Percentiles rank a stretch among this genome's conserved stretches.
phyloP scores from a whole-genome alignment of 345 rosid species.

The Eucalyptus curtisii region DNA sequence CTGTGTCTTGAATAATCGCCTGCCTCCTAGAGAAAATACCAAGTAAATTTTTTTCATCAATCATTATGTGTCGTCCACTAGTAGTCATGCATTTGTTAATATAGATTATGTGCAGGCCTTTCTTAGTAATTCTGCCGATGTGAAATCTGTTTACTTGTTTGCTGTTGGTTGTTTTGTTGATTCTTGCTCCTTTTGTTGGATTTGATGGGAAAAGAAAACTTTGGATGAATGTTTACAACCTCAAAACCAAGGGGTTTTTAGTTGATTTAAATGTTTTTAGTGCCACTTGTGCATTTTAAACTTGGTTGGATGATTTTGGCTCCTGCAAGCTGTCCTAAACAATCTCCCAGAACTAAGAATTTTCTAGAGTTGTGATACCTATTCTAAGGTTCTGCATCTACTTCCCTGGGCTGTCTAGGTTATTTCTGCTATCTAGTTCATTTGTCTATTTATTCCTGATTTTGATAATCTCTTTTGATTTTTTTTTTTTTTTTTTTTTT shows the following conservation, averaged over 20 bases:
- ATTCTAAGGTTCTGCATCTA: background rate
- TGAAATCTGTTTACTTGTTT: background rate
- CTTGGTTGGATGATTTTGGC: background rate
- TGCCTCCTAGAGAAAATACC: conserved; percentile 86
- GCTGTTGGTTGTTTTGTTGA: background rate
- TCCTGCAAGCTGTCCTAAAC: background rate
- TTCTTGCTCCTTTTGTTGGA: background rate
- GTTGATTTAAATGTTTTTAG: background rate
- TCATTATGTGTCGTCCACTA: background rate
- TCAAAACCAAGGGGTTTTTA: background rate
- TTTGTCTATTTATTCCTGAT: background rate
- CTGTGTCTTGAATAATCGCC: conserved; percentile 77
- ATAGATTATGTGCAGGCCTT: background rate
- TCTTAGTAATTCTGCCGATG: background rate
- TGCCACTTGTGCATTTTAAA: background rate
- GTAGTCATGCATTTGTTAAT: background rate
- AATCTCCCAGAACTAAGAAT: background rate
- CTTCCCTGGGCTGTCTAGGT: background rate
- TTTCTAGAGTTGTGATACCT: background rate
- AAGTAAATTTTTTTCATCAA: conserved; percentile 37
- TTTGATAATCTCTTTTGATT: background rate
- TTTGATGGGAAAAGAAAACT: background rate
- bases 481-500: background rate
- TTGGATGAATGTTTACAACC: background rate
- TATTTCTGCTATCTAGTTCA: background rate